A percentile compares a stretch with the other conserved stretches of the same genome.
These are phyloP conservation scores for Canavalia ensiformis DNA, from an alignment of 306 rosid genomes.

Conservation along the genomic window DNA sequence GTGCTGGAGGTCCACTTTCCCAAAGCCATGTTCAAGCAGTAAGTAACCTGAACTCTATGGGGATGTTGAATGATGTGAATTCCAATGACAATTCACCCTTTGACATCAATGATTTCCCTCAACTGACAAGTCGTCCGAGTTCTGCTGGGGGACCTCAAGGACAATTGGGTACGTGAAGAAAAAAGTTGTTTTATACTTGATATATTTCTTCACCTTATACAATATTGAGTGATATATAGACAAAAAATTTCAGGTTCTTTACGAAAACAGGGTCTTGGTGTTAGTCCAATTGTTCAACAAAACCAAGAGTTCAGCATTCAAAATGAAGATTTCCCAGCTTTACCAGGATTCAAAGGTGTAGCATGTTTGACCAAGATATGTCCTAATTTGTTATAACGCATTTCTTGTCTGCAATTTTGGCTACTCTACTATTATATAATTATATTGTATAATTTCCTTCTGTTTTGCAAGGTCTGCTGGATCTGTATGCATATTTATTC, in stretches of 20 bases:
- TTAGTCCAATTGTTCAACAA: conserved; percentile 96
- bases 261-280: conserved; percentile 95
- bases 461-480: conserved; percentile 22
- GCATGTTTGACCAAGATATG: conserved; percentile 38
- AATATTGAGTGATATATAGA: conserved; percentile 40
- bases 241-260: conserved; percentile 76
- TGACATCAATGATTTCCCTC: conserved; percentile 96
- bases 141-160: conserved; percentile 99
- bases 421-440: neutral
- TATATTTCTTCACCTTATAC: conserved; percentile 26
- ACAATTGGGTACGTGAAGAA: conserved; percentile 73
- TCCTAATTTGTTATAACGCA: neutral
- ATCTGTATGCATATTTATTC: conserved; percentile 8
- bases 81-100: conserved; percentile 85
- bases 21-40: conserved; percentile 86
- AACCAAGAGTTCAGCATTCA: conserved; percentile 98
- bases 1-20: conserved; percentile 86
- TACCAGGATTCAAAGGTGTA: conserved; percentile 95
- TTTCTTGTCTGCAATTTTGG: conserved; percentile 28
- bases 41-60: conserved; percentile 81
- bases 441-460: conserved; percentile 5
- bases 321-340: conserved; percentile 97
- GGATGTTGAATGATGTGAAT: conserved; percentile 93
- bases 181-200: conserved; percentile 30
- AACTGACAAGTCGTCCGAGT: conserved; percentile 88